These are phyloP conservation scores for Favolaschia claudopus DNA, from an alignment of 768 basidiomycete species.

Conservation along the genomic window DNA sequence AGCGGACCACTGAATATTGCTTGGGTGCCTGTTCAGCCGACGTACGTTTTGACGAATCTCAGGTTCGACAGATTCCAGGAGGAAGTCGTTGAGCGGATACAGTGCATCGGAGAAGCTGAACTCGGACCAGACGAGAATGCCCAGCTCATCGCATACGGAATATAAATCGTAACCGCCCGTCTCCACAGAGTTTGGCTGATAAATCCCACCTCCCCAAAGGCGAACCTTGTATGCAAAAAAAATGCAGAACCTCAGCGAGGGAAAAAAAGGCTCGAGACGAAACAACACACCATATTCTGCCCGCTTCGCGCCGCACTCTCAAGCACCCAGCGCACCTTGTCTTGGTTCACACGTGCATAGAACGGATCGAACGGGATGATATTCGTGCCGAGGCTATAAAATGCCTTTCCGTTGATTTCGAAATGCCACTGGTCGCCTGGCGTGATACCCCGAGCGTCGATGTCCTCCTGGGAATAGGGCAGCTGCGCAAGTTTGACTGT, in stretches of 20 bases:
- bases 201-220: conserved; percentile 66
- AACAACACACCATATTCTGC: conserved; percentile 61
- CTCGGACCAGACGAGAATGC: conserved; percentile 69
- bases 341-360: conserved; percentile 57
- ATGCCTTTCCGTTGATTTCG: conserved; percentile 62
- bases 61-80: conserved; percentile 58
- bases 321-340: conserved; percentile 61
- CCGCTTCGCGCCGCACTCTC: conserved; percentile 62
- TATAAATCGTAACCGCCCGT: conserved; percentile 65
- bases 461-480: conserved; percentile 53
- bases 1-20: conserved; percentile 66
- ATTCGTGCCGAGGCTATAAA: conserved; percentile 64
- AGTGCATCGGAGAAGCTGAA: conserved; percentile 65
- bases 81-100: conserved; percentile 62
- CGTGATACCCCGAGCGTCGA: conserved; percentile 55
- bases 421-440: conserved; percentile 71
- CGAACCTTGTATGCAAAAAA: conserved; percentile 47
- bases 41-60: conserved; percentile 67
- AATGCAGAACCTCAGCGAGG: neutral
- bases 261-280: neutral
- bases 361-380: conserved; percentile 70
- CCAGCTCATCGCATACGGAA: conserved; percentile 64
- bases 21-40: conserved; percentile 62
- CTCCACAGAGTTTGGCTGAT: conserved; percentile 52
- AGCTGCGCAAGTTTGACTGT: conserved; percentile 61